These are phyloP conservation scores for Colletotrichum sp. DNA, from an alignment of 2,329 filamentous ascomycete species.

Conservation along the genomic window DNA sequence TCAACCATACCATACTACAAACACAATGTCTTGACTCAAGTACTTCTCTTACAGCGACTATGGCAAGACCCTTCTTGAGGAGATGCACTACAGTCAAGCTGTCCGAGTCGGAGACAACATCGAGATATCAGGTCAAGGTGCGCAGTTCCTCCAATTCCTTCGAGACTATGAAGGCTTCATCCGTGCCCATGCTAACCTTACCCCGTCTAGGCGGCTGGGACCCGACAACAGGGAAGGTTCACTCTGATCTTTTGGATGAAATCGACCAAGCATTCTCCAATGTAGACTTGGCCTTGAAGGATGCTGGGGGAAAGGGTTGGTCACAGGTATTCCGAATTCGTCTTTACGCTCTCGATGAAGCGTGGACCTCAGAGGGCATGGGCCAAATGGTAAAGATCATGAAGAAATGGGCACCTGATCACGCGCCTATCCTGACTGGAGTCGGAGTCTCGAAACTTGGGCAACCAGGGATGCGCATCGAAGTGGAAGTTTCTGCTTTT, in stretches of 20 bases:
- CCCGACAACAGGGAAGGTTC: slow-evolving; percentile 21
- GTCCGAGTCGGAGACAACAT: slow-evolving; percentile 43
- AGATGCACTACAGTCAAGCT: slow-evolving; percentile 41
- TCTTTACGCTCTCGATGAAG: slow-evolving; percentile 38
- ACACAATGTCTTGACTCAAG: slow-evolving; percentile 38
- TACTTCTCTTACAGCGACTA: slow-evolving; percentile 43
- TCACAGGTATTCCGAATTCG: slow-evolving; percentile 46
- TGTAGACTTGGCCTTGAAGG: slow-evolving; percentile 45
- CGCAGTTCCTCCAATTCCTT: not conserved
- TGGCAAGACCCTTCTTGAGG: slow-evolving; percentile 34
- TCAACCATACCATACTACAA: fast-evolving
- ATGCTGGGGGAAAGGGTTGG: slow-evolving; percentile 53
- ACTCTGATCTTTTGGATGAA: slow-evolving; percentile 35
- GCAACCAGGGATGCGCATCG: slow-evolving; percentile 45
- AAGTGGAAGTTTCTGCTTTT: slow-evolving; percentile 48
- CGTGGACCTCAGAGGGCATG: slow-evolving; percentile 24
- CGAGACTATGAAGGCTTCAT: not conserved
- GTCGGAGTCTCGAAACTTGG: slow-evolving; percentile 44
- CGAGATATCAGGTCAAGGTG: slow-evolving; percentile 39
- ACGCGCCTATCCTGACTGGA: slow-evolving; percentile 47
- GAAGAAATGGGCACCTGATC: slow-evolving; percentile 43
- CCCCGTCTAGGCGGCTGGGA: slow-evolving; percentile 5
- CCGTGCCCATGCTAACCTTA: not conserved
- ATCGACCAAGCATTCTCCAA: slow-evolving; percentile 52
- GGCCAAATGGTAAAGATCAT: slow-evolving; percentile 38